A percentile compares a stretch with the other conserved stretches of the same genome.
phyloP scores from a whole-genome alignment of 208 protist species.

The Wallacemonas sp. region DNA sequence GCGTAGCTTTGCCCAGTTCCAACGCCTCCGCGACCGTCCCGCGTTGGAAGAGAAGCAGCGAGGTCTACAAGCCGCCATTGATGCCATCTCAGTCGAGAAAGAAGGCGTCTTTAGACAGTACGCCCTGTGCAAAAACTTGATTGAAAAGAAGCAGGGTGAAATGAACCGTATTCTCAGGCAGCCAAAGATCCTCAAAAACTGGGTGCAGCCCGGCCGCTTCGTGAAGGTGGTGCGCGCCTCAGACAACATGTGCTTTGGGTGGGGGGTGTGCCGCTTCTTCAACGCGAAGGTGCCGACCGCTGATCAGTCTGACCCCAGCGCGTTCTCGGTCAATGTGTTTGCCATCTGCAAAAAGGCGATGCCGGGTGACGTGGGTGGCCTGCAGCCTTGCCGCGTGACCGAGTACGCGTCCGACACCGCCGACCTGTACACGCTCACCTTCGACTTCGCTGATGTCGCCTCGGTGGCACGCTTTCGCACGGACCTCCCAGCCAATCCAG shows the following conservation, averaged over 20 bases:
- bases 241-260: slow-evolving; percentile 77
- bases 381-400: slow-evolving; percentile 70
- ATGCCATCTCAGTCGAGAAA: slow-evolving; percentile 61
- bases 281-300: slow-evolving; percentile 55
- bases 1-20: slow-evolving; percentile 98
- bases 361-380: slow-evolving; percentile 23
- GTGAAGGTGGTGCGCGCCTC: slow-evolving; percentile 75
- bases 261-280: slow-evolving; percentile 84
- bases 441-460: slow-evolving; percentile 83
- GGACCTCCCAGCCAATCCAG: slow-evolving; percentile 73
- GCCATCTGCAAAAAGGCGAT: slow-evolving; percentile 85
- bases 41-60: slow-evolving; percentile 66
- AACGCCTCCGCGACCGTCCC: slow-evolving; percentile 90
- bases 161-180: slow-evolving; percentile 73
- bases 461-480: slow-evolving; percentile 74
- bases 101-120: slow-evolving; percentile 89
- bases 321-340: slow-evolving; percentile 67
- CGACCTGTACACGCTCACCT: slow-evolving; percentile 83
- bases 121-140: slow-evolving; percentile 74
- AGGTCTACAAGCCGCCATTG: slow-evolving; percentile 62
- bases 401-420: slow-evolving; percentile 82
- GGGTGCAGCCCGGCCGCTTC: slow-evolving; percentile 95
- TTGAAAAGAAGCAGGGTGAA: slow-evolving; percentile 69
- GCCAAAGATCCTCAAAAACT: slow-evolving; percentile 92
- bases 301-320: slow-evolving; percentile 58